Percentiles rank a stretch among this genome's conserved stretches.
Evolutionary conservation across 2,329 filamentous ascomycete species (phyloP).

Genomic region (Claviceps sorghi): DNA sequence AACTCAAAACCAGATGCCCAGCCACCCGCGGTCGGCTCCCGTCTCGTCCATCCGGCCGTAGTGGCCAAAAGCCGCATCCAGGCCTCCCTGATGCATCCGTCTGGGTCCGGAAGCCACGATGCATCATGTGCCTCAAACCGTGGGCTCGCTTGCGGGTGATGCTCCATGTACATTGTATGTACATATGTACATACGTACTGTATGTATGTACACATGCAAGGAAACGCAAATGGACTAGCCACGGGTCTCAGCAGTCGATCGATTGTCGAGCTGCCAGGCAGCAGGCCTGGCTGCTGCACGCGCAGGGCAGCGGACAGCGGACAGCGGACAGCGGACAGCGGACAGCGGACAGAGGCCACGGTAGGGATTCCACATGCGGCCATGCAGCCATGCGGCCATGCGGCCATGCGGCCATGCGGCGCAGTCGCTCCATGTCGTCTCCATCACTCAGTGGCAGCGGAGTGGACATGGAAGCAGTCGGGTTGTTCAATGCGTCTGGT

Average conservation of each 20-base stretch:
- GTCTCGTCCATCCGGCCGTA: not conserved
- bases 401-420: no score
- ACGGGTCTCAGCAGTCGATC: constrained; percentile 4
- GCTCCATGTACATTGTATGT: no score
- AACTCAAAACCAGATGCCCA: not conserved
- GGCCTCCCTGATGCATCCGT: not conserved
- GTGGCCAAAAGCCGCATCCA: not conserved
- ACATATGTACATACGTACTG: no score
- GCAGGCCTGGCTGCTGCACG: not conserved
- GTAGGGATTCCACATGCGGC: not conserved
- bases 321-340: not conserved
- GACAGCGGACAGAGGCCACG: not conserved
- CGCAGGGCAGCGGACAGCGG: not conserved
- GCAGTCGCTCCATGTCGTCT: no score
- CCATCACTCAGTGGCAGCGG: no score
- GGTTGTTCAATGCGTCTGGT: no score
- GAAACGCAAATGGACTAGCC: not conserved
- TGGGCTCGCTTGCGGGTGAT: not conserved
- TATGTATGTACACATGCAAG: no score
- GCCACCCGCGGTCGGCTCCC: not conserved
- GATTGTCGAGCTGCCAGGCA: constrained; percentile 4
- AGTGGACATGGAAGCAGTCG: no score
- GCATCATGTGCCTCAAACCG: not conserved
- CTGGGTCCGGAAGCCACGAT: not conserved
- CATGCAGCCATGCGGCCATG: no score